Conservation (phyloP, 495 filamentous ascomycete genomes). For the Aspergillus funiculosus region DNA sequence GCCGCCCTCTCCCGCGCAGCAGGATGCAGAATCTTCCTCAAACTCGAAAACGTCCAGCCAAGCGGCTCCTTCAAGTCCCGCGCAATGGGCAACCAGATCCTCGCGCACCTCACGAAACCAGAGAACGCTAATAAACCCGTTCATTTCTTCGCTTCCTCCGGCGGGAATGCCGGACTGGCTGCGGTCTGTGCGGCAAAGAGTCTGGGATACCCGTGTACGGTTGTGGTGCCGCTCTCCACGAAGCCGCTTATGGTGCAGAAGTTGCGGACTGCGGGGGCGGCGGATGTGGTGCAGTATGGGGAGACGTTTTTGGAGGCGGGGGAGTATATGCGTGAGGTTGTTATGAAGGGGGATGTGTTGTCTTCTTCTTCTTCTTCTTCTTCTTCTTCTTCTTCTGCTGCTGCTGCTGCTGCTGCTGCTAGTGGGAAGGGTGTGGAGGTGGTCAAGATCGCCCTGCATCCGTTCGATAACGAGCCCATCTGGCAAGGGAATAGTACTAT, state of each 20-base stretch:
- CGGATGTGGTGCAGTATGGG: slow-evolving; percentile 65
- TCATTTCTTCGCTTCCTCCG: slow-evolving; percentile 85
- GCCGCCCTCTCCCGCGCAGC: slow-evolving; percentile 61
- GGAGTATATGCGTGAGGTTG: slow-evolving; percentile 54
- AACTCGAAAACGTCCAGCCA: slow-evolving; percentile 90
- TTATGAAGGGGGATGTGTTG: slow-evolving; percentile 49
- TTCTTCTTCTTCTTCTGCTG: too few species aligned
- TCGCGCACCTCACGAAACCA: slow-evolving; percentile 46
- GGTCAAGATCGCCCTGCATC: slow-evolving; percentile 73
- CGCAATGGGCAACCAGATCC: slow-evolving; percentile 77
- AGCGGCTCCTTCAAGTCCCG: slow-evolving; percentile 93
- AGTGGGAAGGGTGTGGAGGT: slow-evolving; percentile 35
- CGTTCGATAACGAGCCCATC: slow-evolving; percentile 81
- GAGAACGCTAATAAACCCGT: slow-evolving; percentile 34
- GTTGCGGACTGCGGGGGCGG: slow-evolving; percentile 61
- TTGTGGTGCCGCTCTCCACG: slow-evolving; percentile 71
- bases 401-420: too few species aligned
- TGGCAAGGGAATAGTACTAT: slow-evolving; percentile 76
- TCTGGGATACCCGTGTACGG: slow-evolving; percentile 68
- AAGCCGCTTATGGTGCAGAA: slow-evolving; percentile 67
- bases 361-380: too few species aligned
- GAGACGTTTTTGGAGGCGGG: slow-evolving; percentile 74
- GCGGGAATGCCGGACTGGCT: slow-evolving; percentile 89
- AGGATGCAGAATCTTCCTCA: slow-evolving; percentile 79
- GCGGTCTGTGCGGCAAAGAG: slow-evolving; percentile 70